These are phyloP conservation scores for Saccharomyces kudriavzevii DNA, from an alignment of 805 yeast species.

Conservation along the genomic window DNA sequence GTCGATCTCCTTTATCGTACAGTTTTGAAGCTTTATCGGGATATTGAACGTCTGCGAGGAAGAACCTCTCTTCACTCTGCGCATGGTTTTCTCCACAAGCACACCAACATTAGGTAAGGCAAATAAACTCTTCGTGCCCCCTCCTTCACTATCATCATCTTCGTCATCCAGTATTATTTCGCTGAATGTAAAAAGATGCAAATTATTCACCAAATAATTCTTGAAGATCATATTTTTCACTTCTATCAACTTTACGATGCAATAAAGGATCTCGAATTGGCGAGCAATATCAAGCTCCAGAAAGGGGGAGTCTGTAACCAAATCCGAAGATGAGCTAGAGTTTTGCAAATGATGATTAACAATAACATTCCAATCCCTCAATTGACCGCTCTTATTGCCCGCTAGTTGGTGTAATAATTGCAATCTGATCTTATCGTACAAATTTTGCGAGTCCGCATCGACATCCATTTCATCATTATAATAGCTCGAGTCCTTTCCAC, in stretches of 20 bases:
- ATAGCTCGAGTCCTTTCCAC: conserved; percentile 1
- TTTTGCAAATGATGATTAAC: conserved; percentile 15
- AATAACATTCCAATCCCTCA: conserved; percentile 23
- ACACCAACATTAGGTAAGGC: conserved; percentile 23
- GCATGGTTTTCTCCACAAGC: conserved; percentile 12
- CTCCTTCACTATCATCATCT: conserved; percentile 5
- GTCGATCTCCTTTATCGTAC: conserved; percentile 21
- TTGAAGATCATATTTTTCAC: conserved; percentile 22
- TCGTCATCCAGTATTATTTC: conserved; percentile 12
- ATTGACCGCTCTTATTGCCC: conserved; percentile 17
- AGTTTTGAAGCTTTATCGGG: conserved; percentile 25
- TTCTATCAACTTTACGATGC: conserved; percentile 26
- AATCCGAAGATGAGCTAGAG: conserved; percentile 5
- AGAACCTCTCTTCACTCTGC: conserved; percentile 4
- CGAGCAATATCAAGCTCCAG: conserved; percentile 3
- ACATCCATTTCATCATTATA: conserved; percentile 7
- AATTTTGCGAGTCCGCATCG: conserved; percentile 3
- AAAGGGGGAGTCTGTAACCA: conserved; percentile 6
- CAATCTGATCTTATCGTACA: conserved; percentile 14
- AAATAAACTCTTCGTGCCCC: conserved; percentile 6
- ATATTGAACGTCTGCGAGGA: conserved; percentile 6
- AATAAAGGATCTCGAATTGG: conserved; percentile 23
- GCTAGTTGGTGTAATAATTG: conserved; percentile 19
- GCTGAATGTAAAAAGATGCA: conserved; percentile 22
- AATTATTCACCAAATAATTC: conserved; percentile 23